These are phyloP conservation scores for Globisporangium okanoganense DNA, from an alignment of 352 stramenopile species.

Conservation along the genomic window DNA sequence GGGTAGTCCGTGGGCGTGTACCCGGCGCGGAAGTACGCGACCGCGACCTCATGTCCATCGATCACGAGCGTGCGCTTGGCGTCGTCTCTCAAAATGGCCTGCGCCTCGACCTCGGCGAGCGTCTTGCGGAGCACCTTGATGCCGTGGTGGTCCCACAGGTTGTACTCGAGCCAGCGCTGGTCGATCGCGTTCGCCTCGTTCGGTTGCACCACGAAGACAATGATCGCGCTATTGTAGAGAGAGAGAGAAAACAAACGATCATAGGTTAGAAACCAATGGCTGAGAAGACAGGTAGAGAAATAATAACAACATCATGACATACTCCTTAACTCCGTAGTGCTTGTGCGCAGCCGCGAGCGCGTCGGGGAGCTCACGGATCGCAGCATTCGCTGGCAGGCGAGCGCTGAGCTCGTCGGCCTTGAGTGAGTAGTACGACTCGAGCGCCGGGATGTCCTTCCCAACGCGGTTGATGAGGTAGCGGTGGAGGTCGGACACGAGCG, in stretches of 20 bases:
- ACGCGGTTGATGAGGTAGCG: constrained; percentile 55
- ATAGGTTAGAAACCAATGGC: background rate
- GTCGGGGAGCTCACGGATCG: constrained; percentile 60
- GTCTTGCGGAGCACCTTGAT: constrained; percentile 78
- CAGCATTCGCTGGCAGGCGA: constrained; percentile 60
- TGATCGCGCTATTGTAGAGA: constrained; percentile 36
- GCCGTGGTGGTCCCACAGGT: constrained; percentile 82
- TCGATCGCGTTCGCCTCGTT: constrained; percentile 90
- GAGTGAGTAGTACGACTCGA: constrained; percentile 55
- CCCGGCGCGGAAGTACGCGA: constrained; percentile 95
- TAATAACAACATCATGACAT: too few species aligned
- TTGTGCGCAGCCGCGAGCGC: constrained; percentile 62
- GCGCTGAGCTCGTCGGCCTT: constrained; percentile 29
- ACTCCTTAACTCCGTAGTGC: constrained; percentile 72
- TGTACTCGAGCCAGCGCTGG: constrained; percentile 91
- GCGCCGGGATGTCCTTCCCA: constrained; percentile 36
- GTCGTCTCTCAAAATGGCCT: constrained; percentile 31
- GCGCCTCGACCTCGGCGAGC: constrained; percentile 54
- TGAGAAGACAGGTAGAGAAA: too few species aligned
- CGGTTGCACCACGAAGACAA: constrained; percentile 91
- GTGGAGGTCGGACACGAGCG: constrained; percentile 91
- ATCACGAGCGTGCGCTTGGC: constrained; percentile 49
- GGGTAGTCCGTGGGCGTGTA: constrained; percentile 97
- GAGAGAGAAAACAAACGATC: background rate
- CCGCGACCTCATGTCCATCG: constrained; percentile 78